A percentile compares a stretch with the other conserved stretches of the same genome.
These are phyloP conservation scores for Clavariopsis aquatica DNA, from an alignment of 495 filamentous ascomycete species.

Conservation along the genomic window DNA sequence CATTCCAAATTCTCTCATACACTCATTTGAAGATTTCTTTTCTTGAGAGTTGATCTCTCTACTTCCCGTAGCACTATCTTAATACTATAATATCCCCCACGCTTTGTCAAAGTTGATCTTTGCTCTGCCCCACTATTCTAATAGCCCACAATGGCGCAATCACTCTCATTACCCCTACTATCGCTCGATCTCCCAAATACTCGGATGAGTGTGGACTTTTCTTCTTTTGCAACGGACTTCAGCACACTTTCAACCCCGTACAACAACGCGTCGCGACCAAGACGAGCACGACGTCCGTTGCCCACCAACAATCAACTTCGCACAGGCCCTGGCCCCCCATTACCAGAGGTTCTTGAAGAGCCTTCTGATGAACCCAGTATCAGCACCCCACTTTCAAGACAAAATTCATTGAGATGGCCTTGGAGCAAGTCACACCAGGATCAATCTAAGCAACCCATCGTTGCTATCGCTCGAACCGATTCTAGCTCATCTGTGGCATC, in stretches of 20 bases:
- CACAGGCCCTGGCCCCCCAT: neutral
- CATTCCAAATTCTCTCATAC: conserved; percentile 6
- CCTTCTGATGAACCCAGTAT: neutral
- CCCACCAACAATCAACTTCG: neutral
- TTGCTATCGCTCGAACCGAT: conserved; percentile 10
- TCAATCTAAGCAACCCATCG: neutral
- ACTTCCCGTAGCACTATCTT: neutral
- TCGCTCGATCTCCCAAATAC: conserved; percentile 29
- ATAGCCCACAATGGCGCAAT: conserved; percentile 22
- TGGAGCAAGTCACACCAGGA: conserved; percentile 8
- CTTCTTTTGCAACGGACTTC: conserved; percentile 2
- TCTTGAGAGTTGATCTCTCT: conserved; percentile 17
- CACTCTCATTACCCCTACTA: conserved; percentile 18
- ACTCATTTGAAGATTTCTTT: neutral
- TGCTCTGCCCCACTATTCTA: neutral
- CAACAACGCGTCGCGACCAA: neutral
- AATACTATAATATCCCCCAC: neutral
- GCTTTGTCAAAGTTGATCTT: conserved; percentile 6
- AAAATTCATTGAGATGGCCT: conserved; percentile 17
- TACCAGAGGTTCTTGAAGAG: conserved; percentile 19
- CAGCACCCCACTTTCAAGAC: neutral
- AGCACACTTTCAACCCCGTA: conserved; percentile 2
- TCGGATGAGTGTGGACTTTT: conserved; percentile 32
- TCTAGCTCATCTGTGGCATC: conserved; percentile 16
- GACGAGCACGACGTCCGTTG: neutral